Percentiles rank a stretch among this genome's conserved stretches.
These are phyloP conservation scores for Starmera dryadoides DNA, from an alignment of 805 yeast genomes.

Conservation along the genomic window DNA sequence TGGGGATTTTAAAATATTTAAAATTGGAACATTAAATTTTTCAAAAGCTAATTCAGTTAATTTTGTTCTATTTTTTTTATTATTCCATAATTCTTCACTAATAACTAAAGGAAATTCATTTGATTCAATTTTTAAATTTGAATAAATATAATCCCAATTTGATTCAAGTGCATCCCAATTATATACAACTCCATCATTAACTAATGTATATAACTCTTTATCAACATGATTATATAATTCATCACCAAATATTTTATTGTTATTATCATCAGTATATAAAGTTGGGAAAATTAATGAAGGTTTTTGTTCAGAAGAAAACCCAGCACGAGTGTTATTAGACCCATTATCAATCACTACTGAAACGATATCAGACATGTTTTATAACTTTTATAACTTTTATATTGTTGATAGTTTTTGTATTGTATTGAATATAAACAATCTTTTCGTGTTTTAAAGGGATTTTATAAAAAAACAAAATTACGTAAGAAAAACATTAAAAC, in stretches of 20 bases:
- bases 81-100: slow-evolving; percentile 65
- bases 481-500: too few species aligned
- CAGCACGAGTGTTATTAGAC: slow-evolving; percentile 58
- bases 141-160: slow-evolving; percentile 63
- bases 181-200: slow-evolving; percentile 58
- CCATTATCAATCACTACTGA: slow-evolving; percentile 70
- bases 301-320: slow-evolving; percentile 55
- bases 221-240: slow-evolving; percentile 31
- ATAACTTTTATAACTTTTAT: background rate
- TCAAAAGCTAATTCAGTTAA: slow-evolving; percentile 73
- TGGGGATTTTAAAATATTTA: slow-evolving; percentile 71
- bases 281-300: slow-evolving; percentile 57
- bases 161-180: slow-evolving; percentile 65
- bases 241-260: slow-evolving; percentile 31
- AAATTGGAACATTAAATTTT: slow-evolving; percentile 64
- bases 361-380: slow-evolving; percentile 27
- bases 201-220: slow-evolving; percentile 39
- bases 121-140: slow-evolving; percentile 41
- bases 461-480: too few species aligned
- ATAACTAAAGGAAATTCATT: slow-evolving; percentile 59
- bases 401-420: background rate
- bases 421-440: too few species aligned
- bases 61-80: slow-evolving; percentile 45
- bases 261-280: slow-evolving; percentile 35
- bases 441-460: too few species aligned